phyloP scores from a whole-genome alignment of 768 basidiomycete species.

The Butyriboletus loyo region DNA sequence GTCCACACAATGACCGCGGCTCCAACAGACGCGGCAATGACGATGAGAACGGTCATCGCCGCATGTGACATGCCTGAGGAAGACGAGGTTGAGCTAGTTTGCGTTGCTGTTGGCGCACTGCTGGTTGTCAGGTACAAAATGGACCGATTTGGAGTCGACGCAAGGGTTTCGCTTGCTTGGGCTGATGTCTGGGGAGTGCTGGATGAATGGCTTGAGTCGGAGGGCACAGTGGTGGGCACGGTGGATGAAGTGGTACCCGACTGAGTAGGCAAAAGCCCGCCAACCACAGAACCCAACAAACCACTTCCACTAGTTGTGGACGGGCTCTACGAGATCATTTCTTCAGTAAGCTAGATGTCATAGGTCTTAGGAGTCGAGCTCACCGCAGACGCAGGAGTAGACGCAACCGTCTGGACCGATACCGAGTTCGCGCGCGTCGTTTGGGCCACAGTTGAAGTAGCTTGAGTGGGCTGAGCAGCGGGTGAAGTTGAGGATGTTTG shows the following conservation, averaged over 20 bases:
- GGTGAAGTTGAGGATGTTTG: constrained; percentile 11
- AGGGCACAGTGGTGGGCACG: constrained; percentile 14
- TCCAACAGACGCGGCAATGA: constrained; percentile 65
- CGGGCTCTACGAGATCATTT: constrained; percentile 7
- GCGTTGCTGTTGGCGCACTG: constrained; percentile 20
- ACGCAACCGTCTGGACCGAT: constrained; percentile 10
- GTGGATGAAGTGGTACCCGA: constrained; percentile 21
- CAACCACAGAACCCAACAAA: constrained; percentile 8
- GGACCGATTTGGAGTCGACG: constrained; percentile 47
- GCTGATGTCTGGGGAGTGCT: constrained; percentile 8
- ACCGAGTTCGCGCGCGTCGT: constrained; percentile 14
- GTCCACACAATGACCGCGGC: constrained; percentile 79
- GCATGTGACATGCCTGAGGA: constrained; percentile 41
- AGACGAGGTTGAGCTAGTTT: constrained; percentile 15
- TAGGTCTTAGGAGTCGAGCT: constrained; percentile 1
- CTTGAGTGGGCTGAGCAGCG: constrained; percentile 24
- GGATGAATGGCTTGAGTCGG: constrained; percentile 17
- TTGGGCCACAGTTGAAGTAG: constrained; percentile 9
- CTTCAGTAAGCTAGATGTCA: constrained; percentile 1
- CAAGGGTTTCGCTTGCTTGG: constrained; percentile 28
- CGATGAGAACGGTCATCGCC: constrained; percentile 61
- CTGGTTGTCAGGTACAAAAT: constrained; percentile 36
- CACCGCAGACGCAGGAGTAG: constrained; percentile 21
- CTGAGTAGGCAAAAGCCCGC: constrained; percentile 10
- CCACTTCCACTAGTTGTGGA: constrained; percentile 6